Base-by-base conservation (phyloP, 2,329 filamentous ascomycete genomes). In the Fusarium succisae region DNA sequence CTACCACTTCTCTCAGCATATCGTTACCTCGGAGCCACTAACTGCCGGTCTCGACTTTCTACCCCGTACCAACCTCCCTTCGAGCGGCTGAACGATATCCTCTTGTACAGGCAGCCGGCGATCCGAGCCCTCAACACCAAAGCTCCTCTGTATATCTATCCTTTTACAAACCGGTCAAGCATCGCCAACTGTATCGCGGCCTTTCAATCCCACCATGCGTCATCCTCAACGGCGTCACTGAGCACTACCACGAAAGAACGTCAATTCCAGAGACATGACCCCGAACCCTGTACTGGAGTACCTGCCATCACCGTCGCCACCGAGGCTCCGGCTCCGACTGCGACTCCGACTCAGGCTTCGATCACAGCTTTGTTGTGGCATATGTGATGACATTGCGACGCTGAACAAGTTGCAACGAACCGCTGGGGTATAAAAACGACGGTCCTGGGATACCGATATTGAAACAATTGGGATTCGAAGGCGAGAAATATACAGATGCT, bases 161-260 rank as follows among this genome's bases (percentile, higher is more conserved):
- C 24, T 5, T 10, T 14, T 10, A 2, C 24, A 45, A 0, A 20
- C 20, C 3, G 1, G 17, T 12, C 17, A 45, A 45, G 8, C 44
- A 45, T 20, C 24, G 12, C 17, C 44, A 26, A 7, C 8, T 20
- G 12, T 2, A 18, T 9, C 1, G 1, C 24, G 1, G 17, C 5
- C 17, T 3, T 10, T 20, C 4, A 2, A 0, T 45, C 24, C 5
- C 12, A 20, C 12, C 2, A 20, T 20, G 8, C 44, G 6, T 14
- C 24, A 3, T 10, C 5, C 1, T 20, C 24, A 9, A 28, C 8
- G 12, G 2, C 12, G 0, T 0, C 5, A 20, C 18, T 20, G 8
- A 7, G 44, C 17, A 7, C 12, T 1, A 20, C 2, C 8, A 10
- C 24, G 5, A 28, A 28, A 47, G 12, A 26, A 10, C 17, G 15